phyloP scores from a whole-genome alignment of 2,329 filamentous ascomycete species.

The Magnaporthiopsis poae region DNA sequence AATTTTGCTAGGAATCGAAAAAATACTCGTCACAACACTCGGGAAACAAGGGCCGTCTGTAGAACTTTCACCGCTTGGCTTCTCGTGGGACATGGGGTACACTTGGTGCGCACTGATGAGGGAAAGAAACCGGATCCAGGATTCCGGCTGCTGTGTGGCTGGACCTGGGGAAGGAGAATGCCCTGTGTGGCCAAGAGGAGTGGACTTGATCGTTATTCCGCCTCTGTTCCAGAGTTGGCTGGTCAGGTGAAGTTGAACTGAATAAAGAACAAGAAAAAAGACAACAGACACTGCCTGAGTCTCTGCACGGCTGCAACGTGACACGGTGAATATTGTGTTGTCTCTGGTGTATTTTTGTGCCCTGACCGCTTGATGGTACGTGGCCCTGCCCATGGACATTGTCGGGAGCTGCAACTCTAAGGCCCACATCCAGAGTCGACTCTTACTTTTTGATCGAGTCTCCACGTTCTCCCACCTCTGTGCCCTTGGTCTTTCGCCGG shows the following conservation, averaged over 20 bases:
- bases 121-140: constrained; percentile 86
- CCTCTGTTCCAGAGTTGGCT: constrained; percentile 18
- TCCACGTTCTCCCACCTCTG: too few species aligned
- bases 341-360: neutral
- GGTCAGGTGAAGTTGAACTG: neutral
- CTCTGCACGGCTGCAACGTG: neutral
- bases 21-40: neutral
- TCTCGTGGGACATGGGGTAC: constrained; percentile 30
- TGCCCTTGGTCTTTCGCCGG: too few species aligned
- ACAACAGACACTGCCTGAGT: neutral
- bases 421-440: too few species aligned
- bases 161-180: constrained; percentile 69
- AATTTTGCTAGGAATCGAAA: neutral
- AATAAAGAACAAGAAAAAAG: constrained; percentile 1
- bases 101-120: constrained; percentile 80
- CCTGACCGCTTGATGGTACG: neutral
- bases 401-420: too few species aligned
- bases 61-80: neutral
- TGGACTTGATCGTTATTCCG: constrained; percentile 83
- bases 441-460: too few species aligned
- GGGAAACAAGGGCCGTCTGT: neutral
- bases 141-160: constrained; percentile 18
- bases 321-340: neutral
- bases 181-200: constrained; percentile 83
- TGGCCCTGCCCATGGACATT: too few species aligned